Evolutionary conservation across 495 filamentous ascomycete species (phyloP).

Genomic region (Cercophora sp.): DNA sequence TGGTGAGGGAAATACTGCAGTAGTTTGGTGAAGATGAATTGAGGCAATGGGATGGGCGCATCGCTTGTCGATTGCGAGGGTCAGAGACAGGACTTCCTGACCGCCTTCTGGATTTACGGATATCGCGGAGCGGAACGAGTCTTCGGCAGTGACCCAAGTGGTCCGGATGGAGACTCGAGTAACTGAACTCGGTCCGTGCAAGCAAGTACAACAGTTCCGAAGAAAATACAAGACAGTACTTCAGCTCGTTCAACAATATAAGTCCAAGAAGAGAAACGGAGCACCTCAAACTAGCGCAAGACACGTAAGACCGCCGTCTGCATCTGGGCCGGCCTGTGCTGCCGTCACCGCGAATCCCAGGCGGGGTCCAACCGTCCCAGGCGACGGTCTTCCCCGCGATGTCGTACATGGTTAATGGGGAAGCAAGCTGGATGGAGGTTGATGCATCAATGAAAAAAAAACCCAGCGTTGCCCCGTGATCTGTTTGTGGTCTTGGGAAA

Average conservation of each 20-base stretch:
- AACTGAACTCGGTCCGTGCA: not conserved
- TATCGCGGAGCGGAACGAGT: conserved; percentile 2
- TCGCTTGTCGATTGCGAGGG: no score
- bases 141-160: not conserved
- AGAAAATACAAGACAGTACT: conserved; percentile 7
- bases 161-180: not conserved
- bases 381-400: conserved; percentile 4
- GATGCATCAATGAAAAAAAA: conserved; percentile 10
- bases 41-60: no score
- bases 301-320: not conserved
- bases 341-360: conserved; percentile 6
- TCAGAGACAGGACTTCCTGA: no score
- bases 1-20: no score
- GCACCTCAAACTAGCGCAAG: not conserved
- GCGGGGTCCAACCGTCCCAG: conserved; percentile 1
- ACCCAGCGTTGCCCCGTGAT: conserved; percentile 10
- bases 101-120: not conserved
- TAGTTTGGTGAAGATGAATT: no score
- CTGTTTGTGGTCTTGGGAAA: not conserved
- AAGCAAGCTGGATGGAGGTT: not conserved
- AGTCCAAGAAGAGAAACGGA: not conserved
- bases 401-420: conserved; percentile 7
- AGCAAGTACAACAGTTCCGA: no score
- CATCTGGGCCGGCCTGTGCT: conserved; percentile 9
- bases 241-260: not conserved